A percentile compares a stretch with the other conserved stretches of the same genome.
phyloP scores from a whole-genome alignment of 306 rosid species.

The Alnus rubra region DNA sequence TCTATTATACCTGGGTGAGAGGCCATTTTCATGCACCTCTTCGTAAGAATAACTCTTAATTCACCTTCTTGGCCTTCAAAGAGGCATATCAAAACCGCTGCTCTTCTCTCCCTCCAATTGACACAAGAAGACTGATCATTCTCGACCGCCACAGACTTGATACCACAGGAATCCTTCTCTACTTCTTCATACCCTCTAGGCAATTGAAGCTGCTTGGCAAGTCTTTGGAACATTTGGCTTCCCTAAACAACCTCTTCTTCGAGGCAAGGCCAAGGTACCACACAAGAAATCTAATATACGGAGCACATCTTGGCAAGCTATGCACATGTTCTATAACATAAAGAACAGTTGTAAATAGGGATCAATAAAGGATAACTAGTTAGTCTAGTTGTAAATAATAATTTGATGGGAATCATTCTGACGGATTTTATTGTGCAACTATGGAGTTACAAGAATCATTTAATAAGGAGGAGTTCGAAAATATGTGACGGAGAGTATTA shows the following conservation, averaged over 20 bases:
- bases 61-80: slow-evolving; percentile 40
- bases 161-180: neutral
- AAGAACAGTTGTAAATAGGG: neutral
- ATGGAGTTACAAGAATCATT: neutral
- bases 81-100: slow-evolving; percentile 44
- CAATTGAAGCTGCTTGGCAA: slow-evolving; percentile 27
- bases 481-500: no score
- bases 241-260: slow-evolving; percentile 9
- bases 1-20: slow-evolving; percentile 34
- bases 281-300: slow-evolving; percentile 11
- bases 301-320: neutral
- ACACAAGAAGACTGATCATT: neutral
- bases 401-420: neutral
- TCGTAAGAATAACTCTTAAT: slow-evolving; percentile 39
- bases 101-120: slow-evolving; percentile 30
- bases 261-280: neutral
- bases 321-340: neutral
- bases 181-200: neutral
- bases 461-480: no score
- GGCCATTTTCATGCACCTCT: slow-evolving; percentile 36
- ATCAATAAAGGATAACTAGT: neutral
- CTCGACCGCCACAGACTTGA: neutral
- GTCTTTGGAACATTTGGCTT: slow-evolving; percentile 30
- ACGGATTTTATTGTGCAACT: neutral
- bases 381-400: neutral